A percentile compares a stretch with the other conserved stretches of the same genome.
Evolutionary conservation across 805 yeast species (phyloP).

Genomic region (Lipomyces lipofer): DNA sequence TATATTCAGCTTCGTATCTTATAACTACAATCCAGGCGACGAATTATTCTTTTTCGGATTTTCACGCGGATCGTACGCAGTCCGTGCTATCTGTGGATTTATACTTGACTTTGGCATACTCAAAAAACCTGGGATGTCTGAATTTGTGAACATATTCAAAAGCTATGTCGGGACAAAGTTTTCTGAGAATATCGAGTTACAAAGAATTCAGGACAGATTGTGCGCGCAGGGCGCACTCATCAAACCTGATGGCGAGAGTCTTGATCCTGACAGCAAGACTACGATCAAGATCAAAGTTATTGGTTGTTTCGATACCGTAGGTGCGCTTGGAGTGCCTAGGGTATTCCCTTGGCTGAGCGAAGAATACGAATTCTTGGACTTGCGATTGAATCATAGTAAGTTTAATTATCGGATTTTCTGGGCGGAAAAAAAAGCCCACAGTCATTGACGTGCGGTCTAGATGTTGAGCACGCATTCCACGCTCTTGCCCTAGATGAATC

Average conservation of each 20-base stretch:
- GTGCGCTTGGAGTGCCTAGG: constrained; percentile 24
- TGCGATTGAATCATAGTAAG: constrained; percentile 12
- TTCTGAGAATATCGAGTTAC: not conserved
- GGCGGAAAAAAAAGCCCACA: not conserved
- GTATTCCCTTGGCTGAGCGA: not conserved
- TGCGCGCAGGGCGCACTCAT: not conserved
- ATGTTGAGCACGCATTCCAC: constrained; percentile 25
- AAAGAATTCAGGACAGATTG: not conserved
- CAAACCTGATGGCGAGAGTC: not conserved
- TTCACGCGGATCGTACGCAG: constrained; percentile 24
- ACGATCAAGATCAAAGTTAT: constrained; percentile 10
- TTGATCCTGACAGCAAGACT: too few relatives aligned
- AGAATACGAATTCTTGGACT: constrained; percentile 11
- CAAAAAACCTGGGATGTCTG: constrained; percentile 11
- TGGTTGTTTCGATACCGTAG: constrained; percentile 31
- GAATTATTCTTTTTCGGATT: constrained; percentile 25
- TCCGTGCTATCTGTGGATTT: constrained; percentile 13
- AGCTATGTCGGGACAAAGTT: not conserved
- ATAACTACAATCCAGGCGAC: constrained; percentile 20
- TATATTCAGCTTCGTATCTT: constrained; percentile 16
- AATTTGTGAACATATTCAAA: constrained; percentile 8
- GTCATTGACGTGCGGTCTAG: not conserved
- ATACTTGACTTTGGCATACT: constrained; percentile 15
- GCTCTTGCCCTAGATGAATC: constrained; percentile 25
- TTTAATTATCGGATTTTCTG: not conserved